phyloP scores from a whole-genome alignment of 2,329 filamentous ascomycete species.

The Diaporthe nobilis region DNA sequence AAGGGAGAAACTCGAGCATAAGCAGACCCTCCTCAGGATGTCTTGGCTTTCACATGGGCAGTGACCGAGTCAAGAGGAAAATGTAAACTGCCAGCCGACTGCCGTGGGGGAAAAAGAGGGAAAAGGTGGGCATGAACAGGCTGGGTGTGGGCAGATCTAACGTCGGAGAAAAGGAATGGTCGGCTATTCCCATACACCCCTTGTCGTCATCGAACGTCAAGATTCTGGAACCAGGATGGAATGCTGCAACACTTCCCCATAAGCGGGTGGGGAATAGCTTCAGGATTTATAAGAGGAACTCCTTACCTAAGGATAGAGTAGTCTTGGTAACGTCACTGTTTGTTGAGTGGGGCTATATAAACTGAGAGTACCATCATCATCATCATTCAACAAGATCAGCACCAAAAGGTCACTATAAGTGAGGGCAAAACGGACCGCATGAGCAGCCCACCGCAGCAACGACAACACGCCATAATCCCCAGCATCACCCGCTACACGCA shows the following conservation, averaged over 20 bases:
- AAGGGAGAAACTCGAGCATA: no score
- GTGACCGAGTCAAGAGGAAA: background rate
- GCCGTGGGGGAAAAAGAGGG: background rate
- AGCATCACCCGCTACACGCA: slow-evolving; percentile 25
- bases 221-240: slow-evolving; percentile 1
- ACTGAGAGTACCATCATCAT: background rate
- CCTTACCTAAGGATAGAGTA: background rate
- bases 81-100: background rate
- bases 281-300: slow-evolving; percentile 26
- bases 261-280: slow-evolving; percentile 26
- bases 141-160: slow-evolving; percentile 1
- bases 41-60: slow-evolving; percentile 18
- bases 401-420: background rate
- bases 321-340: slow-evolving; percentile 4
- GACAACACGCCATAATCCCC: background rate
- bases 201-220: slow-evolving; percentile 34
- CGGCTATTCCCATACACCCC: slow-evolving; percentile 9
- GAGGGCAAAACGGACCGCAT: background rate
- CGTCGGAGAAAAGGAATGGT: slow-evolving; percentile 19
- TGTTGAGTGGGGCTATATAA: background rate
- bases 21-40: background rate
- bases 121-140: background rate
- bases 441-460: background rate
- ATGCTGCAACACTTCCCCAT: slow-evolving; percentile 8
- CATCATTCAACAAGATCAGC: background rate